A percentile compares a stretch with the other conserved stretches of the same genome.
phyloP scores from a whole-genome alignment of 2,329 filamentous ascomycete genomes.

The Ceratocystis diversiconidia region DNA sequence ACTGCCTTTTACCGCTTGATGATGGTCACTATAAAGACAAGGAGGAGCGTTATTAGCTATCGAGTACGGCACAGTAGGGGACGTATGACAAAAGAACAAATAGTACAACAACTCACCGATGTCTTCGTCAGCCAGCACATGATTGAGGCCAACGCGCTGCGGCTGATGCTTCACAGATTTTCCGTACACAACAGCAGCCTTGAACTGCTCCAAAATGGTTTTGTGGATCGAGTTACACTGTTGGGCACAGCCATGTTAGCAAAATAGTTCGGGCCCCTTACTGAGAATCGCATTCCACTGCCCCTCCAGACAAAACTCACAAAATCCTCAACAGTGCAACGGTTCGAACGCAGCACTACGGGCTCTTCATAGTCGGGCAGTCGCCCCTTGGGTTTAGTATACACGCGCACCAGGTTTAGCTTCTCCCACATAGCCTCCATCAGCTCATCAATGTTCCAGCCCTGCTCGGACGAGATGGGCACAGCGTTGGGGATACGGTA shows the following conservation, averaged over 20 bases:
- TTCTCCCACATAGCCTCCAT: slow-evolving; percentile 99
- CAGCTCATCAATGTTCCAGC: slow-evolving; percentile 95
- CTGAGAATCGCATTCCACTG: too few species aligned
- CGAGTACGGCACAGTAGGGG: not conserved
- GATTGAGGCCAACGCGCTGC: slow-evolving; percentile 78
- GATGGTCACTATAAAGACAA: slow-evolving; percentile 12
- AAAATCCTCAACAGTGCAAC: slow-evolving; percentile 91
- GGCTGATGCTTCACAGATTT: slow-evolving; percentile 98
- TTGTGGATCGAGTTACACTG: slow-evolving; percentile 97
- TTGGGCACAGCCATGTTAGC: slow-evolving; percentile 2
- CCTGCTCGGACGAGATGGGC: slow-evolving; percentile 91
- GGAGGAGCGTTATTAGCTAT: not conserved
- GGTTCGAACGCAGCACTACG: slow-evolving; percentile 70
- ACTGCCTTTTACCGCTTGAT: slow-evolving; percentile 14
- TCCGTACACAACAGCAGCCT: slow-evolving; percentile 87
- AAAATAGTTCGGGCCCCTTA: not conserved
- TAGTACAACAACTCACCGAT: slow-evolving; percentile 46
- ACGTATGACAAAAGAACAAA: not conserved
- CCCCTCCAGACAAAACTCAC: slow-evolving; percentile 41
- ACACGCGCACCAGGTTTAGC: slow-evolving; percentile 76
- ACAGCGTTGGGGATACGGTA: slow-evolving; percentile 96
- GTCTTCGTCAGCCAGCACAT: slow-evolving; percentile 92
- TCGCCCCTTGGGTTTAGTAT: slow-evolving; percentile 95
- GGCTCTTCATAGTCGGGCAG: slow-evolving; percentile 84
- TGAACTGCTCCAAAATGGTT: slow-evolving; percentile 90